phyloP scores from a whole-genome alignment of 352 stramenopile species.

The Phytophthora kernoviae region DNA sequence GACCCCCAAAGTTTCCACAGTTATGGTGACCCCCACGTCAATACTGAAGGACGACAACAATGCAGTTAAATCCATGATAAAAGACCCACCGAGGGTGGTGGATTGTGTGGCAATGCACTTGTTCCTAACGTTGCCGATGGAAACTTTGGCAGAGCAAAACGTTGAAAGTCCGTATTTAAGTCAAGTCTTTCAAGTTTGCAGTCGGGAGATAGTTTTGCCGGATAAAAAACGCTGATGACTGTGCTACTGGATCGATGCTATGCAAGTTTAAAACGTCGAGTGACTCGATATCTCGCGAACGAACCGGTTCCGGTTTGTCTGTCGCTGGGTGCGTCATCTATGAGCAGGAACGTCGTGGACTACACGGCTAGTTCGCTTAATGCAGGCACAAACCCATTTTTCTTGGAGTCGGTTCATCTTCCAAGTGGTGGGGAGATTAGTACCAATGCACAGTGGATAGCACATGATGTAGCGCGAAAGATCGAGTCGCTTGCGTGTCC shows the following conservation, averaged over 20 bases:
- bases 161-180: conserved; percentile 18
- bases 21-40: neutral
- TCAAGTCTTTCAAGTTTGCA: conserved; percentile 13
- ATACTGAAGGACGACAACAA: neutral
- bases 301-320: conserved; percentile 30
- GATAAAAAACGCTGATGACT: conserved; percentile 32
- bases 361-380: conserved; percentile 35
- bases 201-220: conserved; percentile 1
- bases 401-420: conserved; percentile 35
- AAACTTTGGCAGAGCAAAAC: conserved; percentile 15
- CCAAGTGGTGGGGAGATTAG: conserved; percentile 9
- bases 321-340: conserved; percentile 18
- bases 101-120: conserved; percentile 44
- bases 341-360: conserved; percentile 10
- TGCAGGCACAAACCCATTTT: conserved; percentile 24
- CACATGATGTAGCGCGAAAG: conserved; percentile 24
- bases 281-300: conserved; percentile 32
- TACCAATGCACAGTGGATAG: conserved; percentile 20
- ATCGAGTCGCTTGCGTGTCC: conserved; percentile 19
- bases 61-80: conserved; percentile 4
- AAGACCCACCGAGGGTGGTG: conserved; percentile 20
- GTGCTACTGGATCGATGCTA: conserved; percentile 39
- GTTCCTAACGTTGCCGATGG: conserved; percentile 29
- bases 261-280: conserved; percentile 19
- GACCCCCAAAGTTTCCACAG: neutral